Percentiles rank a stretch among this genome's conserved stretches.
These are phyloP conservation scores for Centaurea solstitialis DNA, from an alignment of 129 eudicot genomes.

Conservation along the genomic window DNA sequence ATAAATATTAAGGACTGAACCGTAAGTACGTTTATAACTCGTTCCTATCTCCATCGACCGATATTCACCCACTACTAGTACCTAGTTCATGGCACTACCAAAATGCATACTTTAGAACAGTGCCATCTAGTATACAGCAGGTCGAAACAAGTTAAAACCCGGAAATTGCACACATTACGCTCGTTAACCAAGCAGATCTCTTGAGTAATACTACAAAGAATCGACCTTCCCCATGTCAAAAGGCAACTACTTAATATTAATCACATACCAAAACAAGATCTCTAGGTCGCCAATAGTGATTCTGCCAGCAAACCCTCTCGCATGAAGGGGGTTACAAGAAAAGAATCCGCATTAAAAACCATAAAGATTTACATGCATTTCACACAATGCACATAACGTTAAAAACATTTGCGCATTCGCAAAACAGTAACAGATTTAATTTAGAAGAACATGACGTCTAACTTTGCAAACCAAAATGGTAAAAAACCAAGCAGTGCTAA, in stretches of 20 bases:
- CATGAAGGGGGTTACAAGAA: not conserved
- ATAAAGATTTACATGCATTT: constrained; percentile 11
- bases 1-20: not conserved
- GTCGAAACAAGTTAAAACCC: not conserved
- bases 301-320: constrained; percentile 2
- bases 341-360: not conserved
- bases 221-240: not conserved
- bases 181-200: not conserved
- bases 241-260: not conserved
- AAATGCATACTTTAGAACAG: not conserved
- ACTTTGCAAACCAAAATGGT: not conserved
- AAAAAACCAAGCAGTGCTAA: constrained; percentile 5
- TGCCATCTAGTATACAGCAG: not conserved
- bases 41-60: no score
- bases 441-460: not conserved
- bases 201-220: not conserved
- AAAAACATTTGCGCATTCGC: not conserved
- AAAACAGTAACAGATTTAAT: not conserved
- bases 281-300: not conserved
- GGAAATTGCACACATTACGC: not conserved
- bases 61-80: no score
- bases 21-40: not conserved
- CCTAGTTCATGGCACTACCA: not conserved
- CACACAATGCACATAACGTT: not conserved
- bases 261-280: constrained; percentile 10